Base-by-base conservation (phyloP, 768 basidiomycete species). In the Podaxis rugospora region DNA sequence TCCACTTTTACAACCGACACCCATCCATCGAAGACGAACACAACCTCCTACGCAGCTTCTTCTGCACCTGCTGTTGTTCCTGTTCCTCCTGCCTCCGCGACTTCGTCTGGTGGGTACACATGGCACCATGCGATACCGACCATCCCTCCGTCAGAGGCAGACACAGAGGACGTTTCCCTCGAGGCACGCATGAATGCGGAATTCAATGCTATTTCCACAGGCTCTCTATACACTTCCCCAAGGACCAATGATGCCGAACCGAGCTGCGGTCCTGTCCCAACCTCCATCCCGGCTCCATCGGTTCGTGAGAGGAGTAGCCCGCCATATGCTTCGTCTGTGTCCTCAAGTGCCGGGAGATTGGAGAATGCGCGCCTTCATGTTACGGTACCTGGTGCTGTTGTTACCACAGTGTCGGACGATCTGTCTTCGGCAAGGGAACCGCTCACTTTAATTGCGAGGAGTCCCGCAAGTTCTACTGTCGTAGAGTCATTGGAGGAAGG, bases 151-250 rank as follows among this genome's bases (percentile, higher is more conserved):
- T 70, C 73, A 18, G 77, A 79, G 59, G 74, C 58, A 40, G 58
- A 60, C 28, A 52, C 59, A 35, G 59, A 60, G 49, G 59, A 60
- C 13, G 51, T 60, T 46, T 60, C 58, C 25, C 49, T 76, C n/a
- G 71, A 74, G 46, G 77, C 77, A 54, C 70, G 75, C 61, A 69
- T 72, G 23, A 81, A 82, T 55, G 78, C 80, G 7, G 72, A 73
- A 57, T 74, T 74, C 55, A 81, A 82, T 56, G 72, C 78, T 16
- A 71, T 74, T 1, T 66, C 75, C 7, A 75, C 76, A 36, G 68
- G 70, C n/a, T 72, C 74, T 9, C 76, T 76, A 57, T 74, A 74
- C 58, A 55, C 61, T 13, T 16, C 32, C 25, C 61, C 60, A 11
- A 66, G 56, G 44, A 21, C 52, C 18, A 23, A 35, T 46, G 27